Evolutionary conservation across 1,284 basidiomycete species (phyloP).

Genomic region (Xerocomus minutiporus): DNA sequence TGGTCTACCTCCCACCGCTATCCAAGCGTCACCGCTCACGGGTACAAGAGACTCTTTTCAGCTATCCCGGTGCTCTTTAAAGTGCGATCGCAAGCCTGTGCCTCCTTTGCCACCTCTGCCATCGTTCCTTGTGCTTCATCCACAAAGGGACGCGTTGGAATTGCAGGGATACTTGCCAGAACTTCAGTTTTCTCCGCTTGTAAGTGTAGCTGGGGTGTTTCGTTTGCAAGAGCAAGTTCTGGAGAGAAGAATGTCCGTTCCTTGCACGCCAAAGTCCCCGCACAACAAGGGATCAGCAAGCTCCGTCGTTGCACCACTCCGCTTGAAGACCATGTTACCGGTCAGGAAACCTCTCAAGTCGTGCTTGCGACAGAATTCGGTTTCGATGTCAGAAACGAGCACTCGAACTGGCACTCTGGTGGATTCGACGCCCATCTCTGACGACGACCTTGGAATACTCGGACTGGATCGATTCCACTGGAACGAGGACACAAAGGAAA

Average conservation of each 20-base stretch:
- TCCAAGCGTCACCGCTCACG: constrained; percentile 20
- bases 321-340: background rate
- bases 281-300: too few species aligned
- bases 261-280: too few species aligned
- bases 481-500: too few species aligned
- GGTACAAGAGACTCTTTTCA: constrained; percentile 30
- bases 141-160: background rate
- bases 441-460: too few species aligned
- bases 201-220: constrained; percentile 5
- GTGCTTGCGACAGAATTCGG: background rate
- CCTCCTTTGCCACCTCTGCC: constrained; percentile 23
- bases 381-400: too few species aligned
- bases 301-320: background rate
- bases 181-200: constrained; percentile 22
- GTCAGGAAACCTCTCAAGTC: background rate
- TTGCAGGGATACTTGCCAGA: constrained; percentile 10
- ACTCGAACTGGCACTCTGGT: too few species aligned
- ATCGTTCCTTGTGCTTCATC: constrained; percentile 8
- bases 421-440: too few species aligned
- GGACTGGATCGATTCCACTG: too few species aligned
- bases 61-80: constrained; percentile 17
- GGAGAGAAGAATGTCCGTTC: background rate
- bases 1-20: constrained; percentile 17
- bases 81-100: constrained; percentile 11
- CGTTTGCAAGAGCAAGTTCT: background rate